These are phyloP conservation scores for Macrophomina phaseolina DNA, from an alignment of 2,329 filamentous ascomycete genomes.

Conservation along the genomic window DNA sequence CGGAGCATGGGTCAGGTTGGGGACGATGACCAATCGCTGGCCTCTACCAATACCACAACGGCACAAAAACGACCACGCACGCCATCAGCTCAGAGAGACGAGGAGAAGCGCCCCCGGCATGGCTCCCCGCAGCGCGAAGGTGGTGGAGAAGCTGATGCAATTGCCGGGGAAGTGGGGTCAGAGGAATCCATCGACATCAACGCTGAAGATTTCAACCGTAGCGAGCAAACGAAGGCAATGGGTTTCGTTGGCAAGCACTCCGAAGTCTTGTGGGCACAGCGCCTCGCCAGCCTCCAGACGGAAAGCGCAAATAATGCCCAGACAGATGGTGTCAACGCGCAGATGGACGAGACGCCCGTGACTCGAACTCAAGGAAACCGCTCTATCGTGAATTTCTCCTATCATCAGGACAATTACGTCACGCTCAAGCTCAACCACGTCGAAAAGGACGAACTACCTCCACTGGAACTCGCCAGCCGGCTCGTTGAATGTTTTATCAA, in stretches of 20 bases:
- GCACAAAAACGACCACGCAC: background rate
- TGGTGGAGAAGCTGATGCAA: constrained; percentile 34
- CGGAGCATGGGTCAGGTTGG: background rate
- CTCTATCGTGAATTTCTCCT: background rate
- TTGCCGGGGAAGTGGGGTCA: constrained; percentile 35
- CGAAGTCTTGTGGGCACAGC: constrained; percentile 37
- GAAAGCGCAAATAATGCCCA: background rate
- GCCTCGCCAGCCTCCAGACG: constrained; percentile 33
- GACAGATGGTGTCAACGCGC: background rate
- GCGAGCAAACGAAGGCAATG: constrained; percentile 35
- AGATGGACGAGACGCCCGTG: background rate
- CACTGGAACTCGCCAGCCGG: constrained; percentile 38
- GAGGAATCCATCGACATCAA: constrained; percentile 34
- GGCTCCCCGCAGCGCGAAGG: constrained; percentile 25
- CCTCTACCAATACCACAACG: background rate
- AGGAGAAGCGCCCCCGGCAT: constrained; percentile 27
- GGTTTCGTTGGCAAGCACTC: constrained; percentile 35
- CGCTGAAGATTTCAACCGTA: constrained; percentile 36
- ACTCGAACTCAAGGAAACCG: no score
- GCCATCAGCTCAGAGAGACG: constrained; percentile 12
- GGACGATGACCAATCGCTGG: background rate
- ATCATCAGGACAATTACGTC: constrained; percentile 39
- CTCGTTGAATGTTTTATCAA: constrained; percentile 45
- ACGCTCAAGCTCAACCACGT: constrained; percentile 38
- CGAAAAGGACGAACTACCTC: constrained; percentile 42